Conservation (phyloP, 106 monocot species). For the Posidonia australis region DNA sequence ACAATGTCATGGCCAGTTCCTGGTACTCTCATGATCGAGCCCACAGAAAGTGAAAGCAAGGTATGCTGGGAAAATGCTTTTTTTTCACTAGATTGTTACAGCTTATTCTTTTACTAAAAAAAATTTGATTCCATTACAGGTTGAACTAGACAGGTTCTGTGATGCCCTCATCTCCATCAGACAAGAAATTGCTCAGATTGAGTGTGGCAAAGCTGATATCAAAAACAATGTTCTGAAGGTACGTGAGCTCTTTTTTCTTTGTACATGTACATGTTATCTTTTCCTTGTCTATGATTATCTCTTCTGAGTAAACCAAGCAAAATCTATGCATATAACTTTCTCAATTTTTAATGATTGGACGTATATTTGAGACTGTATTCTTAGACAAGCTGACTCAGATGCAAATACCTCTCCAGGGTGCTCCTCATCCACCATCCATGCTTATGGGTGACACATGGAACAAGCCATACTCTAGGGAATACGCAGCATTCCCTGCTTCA, state of each 20-base stretch:
- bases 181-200: constrained; percentile 88
- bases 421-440: constrained; percentile 90
- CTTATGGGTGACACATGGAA: constrained; percentile 85
- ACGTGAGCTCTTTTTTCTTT: neutral
- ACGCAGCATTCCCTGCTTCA: constrained; percentile 83
- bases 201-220: constrained; percentile 84
- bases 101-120: constrained; percentile 1
- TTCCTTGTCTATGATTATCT: no score
- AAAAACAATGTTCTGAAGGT: constrained; percentile 96
- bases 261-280: no score
- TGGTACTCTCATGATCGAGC: constrained; percentile 97
- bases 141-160: constrained; percentile 89
- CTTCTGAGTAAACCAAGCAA: no score
- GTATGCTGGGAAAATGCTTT: constrained; percentile 20
- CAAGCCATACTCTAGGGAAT: constrained; percentile 90
- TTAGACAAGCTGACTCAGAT: neutral
- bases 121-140: constrained; percentile 33
- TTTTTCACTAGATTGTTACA: neutral
- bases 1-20: constrained; percentile 99
- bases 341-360: no score
- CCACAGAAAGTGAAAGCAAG: constrained; percentile 99
- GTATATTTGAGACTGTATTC: no score
- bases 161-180: constrained; percentile 93
- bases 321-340: no score
- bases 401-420: constrained; percentile 44